Evolutionary conservation across 768 basidiomycete species (phyloP), one percentile per base, ranked within the genome.

Genomic region (Amanita polypyramis): DNA sequence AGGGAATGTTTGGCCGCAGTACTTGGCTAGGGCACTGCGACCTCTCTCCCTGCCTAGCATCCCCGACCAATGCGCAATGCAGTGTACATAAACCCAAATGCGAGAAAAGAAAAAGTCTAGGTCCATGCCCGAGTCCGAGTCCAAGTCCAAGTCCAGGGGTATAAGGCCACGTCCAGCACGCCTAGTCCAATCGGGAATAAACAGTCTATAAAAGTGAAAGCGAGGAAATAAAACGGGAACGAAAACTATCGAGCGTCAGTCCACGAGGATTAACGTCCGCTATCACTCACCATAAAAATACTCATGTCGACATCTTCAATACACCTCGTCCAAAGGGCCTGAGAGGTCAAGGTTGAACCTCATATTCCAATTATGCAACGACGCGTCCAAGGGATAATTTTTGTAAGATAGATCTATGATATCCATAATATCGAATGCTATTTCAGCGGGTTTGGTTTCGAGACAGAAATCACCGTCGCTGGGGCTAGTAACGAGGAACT

Each of bases 361-460:
- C 35, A 47, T 19, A 8, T 17, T 15, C 45, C 45, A 47, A 11
- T 47, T 47, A 23, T 47, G 37, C 21, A 29, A 32, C 7, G 45
- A 39, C 10, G 45, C 36, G 23, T 47, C 37, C 27, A 47, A 9
- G 5, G 19, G 45, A 15, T 37, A 38, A 23, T 35, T 7, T 19
- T 45, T 45, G 44, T 45, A 14, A 1, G 23, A 1, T 9, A 19
- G 32, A 11, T 35, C 12, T 2, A 12, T 19, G 12, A 45, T 45
- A 8, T 33, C 11, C 9, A 34, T 10, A 6, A 34, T 14, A 14
- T 45, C 44, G 21, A 45, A 45, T 5, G 11, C 19, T 17, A 40
- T 40, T 23, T 40, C 39, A 14, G 34, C 4, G 14, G 34, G 39
- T 4, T 20, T 40, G 15, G 11, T 11, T 4, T 40, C 20, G 14